phyloP scores from a whole-genome alignment of 441 rosid genomes.

The Isatis lusitanica region DNA sequence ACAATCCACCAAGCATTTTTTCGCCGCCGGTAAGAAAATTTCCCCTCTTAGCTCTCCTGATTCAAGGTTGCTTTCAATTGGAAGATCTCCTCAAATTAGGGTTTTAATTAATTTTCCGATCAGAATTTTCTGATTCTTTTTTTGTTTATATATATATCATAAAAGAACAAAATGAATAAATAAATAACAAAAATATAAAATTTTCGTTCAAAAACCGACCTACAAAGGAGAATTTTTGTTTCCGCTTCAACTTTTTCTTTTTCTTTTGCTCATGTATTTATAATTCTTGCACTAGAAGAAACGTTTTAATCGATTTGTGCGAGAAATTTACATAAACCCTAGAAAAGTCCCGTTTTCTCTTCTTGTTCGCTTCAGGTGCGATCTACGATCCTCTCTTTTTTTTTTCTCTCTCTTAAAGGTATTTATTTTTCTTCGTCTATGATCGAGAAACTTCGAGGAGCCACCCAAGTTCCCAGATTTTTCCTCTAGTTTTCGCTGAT shows the following conservation, averaged over 20 bases:
- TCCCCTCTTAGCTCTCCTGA: not conserved
- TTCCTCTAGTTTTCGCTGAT: not conserved
- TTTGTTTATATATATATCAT: not conserved
- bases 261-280: not conserved
- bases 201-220: constrained; percentile 16
- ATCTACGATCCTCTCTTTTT: not conserved
- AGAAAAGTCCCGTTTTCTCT: not conserved
- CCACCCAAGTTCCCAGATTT: not conserved
- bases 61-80: constrained; percentile 19
- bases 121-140: not conserved
- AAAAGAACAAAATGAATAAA: not conserved
- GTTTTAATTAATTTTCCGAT: constrained; percentile 18
- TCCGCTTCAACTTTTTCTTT: not conserved
- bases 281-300: constrained; percentile 32
- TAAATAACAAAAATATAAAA: not conserved
- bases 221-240: not conserved
- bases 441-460: constrained; percentile 16
- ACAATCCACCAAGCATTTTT: constrained; percentile 86
- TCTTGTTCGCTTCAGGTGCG: constrained; percentile 11
- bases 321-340: constrained; percentile 27
- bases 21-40: constrained; percentile 4
- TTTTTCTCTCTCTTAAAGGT: not conserved
- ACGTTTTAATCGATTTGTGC: constrained; percentile 10
- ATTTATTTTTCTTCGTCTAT: not conserved
- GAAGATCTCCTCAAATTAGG: constrained; percentile 19